Conservation (phyloP, 371 early-diverging fungal species). For the Rhizopus delemar region DNA sequence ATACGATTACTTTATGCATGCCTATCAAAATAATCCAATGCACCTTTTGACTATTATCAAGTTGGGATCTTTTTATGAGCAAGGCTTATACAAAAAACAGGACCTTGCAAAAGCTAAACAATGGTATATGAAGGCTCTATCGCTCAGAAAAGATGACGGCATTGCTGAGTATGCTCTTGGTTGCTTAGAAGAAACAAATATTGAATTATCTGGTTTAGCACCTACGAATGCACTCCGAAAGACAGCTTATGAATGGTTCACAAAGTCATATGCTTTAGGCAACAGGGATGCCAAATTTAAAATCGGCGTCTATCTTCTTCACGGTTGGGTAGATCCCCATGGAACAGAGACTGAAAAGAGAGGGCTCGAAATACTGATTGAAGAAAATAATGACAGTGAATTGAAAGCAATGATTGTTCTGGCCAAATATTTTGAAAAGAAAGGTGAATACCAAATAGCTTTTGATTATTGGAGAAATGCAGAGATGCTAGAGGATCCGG, state of each 20-base stretch:
- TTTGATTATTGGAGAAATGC: constrained; percentile 19
- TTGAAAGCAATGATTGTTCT: constrained; percentile 22
- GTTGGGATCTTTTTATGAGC: constrained; percentile 20
- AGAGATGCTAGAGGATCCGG: constrained; percentile 15
- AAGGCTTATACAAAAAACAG: constrained; percentile 5
- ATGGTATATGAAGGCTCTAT: constrained; percentile 15
- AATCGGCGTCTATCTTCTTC: constrained; percentile 17
- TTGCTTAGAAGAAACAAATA: constrained; percentile 18
- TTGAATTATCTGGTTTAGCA: not conserved
- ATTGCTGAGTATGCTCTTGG: constrained; percentile 27
- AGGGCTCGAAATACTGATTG: constrained; percentile 13
- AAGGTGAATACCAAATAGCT: constrained; percentile 4
- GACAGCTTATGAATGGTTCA: constrained; percentile 22
- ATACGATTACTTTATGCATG: constrained; percentile 2
- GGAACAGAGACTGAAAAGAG: not conserved
- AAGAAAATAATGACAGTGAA: constrained; percentile 18
- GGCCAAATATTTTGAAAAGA: constrained; percentile 19
- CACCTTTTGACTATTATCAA: constrained; percentile 12
- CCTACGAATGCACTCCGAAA: constrained; percentile 6
- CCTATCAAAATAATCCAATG: not conserved
- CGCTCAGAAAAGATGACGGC: constrained; percentile 8
- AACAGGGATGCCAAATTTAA: constrained; percentile 24
- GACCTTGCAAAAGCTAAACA: constrained; percentile 5
- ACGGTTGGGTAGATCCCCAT: constrained; percentile 6
- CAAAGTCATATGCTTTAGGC: constrained; percentile 8